A percentile compares a stretch with the other conserved stretches of the same genome.
Conservation (phyloP, 352 stramenopile species). For the Phytophthora litchii region DNA sequence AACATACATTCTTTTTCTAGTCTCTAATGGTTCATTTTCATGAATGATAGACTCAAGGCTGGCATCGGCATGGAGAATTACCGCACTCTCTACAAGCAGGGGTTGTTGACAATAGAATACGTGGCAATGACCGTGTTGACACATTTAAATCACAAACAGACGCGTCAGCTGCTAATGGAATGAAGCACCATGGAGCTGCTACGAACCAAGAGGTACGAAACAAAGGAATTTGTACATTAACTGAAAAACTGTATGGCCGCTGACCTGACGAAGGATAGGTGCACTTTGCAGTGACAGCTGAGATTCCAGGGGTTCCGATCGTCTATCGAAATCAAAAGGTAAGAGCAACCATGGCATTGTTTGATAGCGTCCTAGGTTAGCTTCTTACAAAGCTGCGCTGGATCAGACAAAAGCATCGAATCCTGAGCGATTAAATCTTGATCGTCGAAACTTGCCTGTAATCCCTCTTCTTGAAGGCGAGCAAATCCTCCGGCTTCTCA, state of each 20-base stretch:
- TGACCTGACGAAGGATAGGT: slow-evolving; percentile 60
- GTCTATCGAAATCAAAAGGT: slow-evolving; percentile 80
- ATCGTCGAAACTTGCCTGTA: slow-evolving; percentile 79
- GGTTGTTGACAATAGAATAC: slow-evolving; percentile 9
- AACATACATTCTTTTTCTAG: no score
- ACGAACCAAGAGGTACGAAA: slow-evolving; percentile 52
- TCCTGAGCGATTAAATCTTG: slow-evolving; percentile 89
- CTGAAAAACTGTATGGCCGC: not conserved
- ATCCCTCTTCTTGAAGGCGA: slow-evolving; percentile 91
- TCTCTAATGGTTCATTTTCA: not conserved
- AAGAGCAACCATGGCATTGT: not conserved
- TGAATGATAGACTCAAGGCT: slow-evolving; percentile 22
- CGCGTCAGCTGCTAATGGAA: slow-evolving; percentile 1
- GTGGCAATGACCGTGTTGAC: not conserved
- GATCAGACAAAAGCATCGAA: slow-evolving; percentile 65
- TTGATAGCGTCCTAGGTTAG: no score
- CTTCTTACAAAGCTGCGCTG: not conserved
- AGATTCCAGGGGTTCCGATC: slow-evolving; percentile 70
- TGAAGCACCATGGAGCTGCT: slow-evolving; percentile 1
- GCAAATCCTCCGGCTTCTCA: slow-evolving; percentile 87
- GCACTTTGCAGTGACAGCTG: slow-evolving; percentile 74
- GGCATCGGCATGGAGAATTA: slow-evolving; percentile 35
- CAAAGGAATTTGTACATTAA: not conserved
- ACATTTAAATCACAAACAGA: slow-evolving; percentile 2
- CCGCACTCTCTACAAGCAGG: slow-evolving; percentile 13